These are phyloP conservation scores for Kluyveromyces sp. DNA, from an alignment of 1,139 yeast genomes.

Conservation along the genomic window DNA sequence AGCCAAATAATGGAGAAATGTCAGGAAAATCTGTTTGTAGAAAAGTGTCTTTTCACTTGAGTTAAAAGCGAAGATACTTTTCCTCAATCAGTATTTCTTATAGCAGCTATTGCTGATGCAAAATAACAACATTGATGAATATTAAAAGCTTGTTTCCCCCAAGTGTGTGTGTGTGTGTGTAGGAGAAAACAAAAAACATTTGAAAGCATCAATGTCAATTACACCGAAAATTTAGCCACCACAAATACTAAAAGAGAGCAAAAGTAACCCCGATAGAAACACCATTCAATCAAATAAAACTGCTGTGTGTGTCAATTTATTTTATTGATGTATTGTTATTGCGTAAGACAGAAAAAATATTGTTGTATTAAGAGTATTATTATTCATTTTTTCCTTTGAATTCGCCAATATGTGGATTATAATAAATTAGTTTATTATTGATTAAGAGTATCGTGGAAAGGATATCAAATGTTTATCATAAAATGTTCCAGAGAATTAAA, in stretches of 20 bases:
- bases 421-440: constrained; percentile 6
- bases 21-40: constrained; percentile 7
- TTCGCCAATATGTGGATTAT: constrained; percentile 1
- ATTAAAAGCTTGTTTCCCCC: background rate
- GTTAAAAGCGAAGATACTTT: background rate
- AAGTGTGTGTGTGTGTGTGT: constrained; percentile 8
- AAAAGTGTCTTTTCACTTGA: background rate
- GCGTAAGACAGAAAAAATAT: constrained; percentile 3
- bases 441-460: constrained; percentile 6
- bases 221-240: no score
- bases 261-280: no score
- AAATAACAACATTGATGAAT: no score
- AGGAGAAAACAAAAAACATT: background rate
- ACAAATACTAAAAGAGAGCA: no score
- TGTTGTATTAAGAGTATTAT: constrained; percentile 3
- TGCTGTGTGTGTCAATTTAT: constrained; percentile 6
- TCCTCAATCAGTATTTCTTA: background rate
- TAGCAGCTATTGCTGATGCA: no score
- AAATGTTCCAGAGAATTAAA: background rate
- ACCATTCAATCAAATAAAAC: constrained; percentile 1
- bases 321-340: background rate
- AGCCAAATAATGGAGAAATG: constrained; percentile 7
- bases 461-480: constrained; percentile 11
- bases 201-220: no score
- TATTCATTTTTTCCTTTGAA: constrained; percentile 1